A percentile compares a stretch with the other conserved stretches of the same genome.
Conservation (phyloP, 805 yeast genomes). For the Cyberlindnera maritima region DNA sequence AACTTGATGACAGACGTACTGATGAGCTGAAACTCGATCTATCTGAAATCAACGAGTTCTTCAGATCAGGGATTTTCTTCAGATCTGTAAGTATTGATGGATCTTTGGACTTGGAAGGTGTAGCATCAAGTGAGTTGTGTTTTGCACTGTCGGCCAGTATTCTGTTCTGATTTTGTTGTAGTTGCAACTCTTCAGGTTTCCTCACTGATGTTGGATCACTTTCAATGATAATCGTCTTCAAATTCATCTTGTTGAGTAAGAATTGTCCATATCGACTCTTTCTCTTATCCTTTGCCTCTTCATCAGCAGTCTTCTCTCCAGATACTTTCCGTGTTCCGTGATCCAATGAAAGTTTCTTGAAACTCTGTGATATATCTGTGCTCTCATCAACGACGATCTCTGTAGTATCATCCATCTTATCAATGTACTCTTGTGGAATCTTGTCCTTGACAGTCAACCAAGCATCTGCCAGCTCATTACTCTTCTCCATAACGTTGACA, state of each 20-base stretch:
- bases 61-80: conserved; percentile 20
- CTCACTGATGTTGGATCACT: conserved; percentile 31
- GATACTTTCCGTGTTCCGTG: conserved; percentile 9
- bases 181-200: conserved; percentile 19
- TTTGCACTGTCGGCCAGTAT: conserved; percentile 14
- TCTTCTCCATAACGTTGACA: conserved; percentile 33
- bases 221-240: conserved; percentile 36
- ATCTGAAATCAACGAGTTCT: conserved; percentile 7
- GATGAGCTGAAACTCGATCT: conserved; percentile 4
- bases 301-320: conserved; percentile 10
- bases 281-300: conserved; percentile 23
- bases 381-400: conserved; percentile 8
- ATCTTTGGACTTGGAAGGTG: conserved; percentile 16
- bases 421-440: conserved; percentile 25
- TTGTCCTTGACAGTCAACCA: conserved; percentile 30
- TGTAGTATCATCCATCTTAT: conserved; percentile 15
- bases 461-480: conserved; percentile 34
- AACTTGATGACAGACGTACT: conserved; percentile 6
- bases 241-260: conserved; percentile 39
- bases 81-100: conserved; percentile 6
- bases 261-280: conserved; percentile 36
- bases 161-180: not conserved
- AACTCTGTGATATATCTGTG: conserved; percentile 12
- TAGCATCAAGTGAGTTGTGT: conserved; percentile 14
- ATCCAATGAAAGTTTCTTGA: conserved; percentile 25